A percentile compares a stretch with the other conserved stretches of the same genome.
Conservation (phyloP, 2,329 filamentous ascomycete species). For the Neurospora sp. region DNA sequence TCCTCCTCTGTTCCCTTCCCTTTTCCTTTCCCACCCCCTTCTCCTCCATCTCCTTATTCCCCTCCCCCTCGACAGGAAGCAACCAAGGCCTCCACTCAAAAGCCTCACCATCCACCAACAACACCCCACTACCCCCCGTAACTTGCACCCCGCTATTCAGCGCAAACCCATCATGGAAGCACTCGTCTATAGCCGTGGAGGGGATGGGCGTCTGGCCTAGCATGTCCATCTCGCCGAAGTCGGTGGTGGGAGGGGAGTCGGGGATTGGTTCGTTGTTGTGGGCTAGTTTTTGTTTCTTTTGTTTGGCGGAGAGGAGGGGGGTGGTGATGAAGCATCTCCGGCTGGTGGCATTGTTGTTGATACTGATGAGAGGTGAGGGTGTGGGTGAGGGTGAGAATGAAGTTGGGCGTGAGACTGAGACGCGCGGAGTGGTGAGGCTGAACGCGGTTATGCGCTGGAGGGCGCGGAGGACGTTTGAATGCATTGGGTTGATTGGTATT, state of each 20-base stretch:
- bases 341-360: neutral
- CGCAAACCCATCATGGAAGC: conserved; percentile 73
- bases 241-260: conserved; percentile 33
- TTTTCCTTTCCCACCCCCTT: conserved; percentile 10
- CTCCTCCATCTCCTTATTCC: too few species aligned
- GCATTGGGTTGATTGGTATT: neutral
- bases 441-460: conserved; percentile 1
- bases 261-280: conserved; percentile 21
- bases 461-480: neutral
- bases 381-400: conserved; percentile 1
- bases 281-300: conserved; percentile 2
- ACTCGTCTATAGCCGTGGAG: conserved; percentile 75
- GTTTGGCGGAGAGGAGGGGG: neutral
- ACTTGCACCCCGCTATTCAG: conserved; percentile 73
- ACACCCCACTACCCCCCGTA: conserved; percentile 56
- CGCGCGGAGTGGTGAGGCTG: neutral
- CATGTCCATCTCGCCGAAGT: conserved; percentile 71
- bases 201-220: conserved; percentile 66
- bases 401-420: neutral
- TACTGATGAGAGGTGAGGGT: too few species aligned
- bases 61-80: too few species aligned
- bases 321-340: conserved; percentile 5
- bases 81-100: conserved; percentile 79
- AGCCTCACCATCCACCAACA: conserved; percentile 78
- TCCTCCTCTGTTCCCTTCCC: conserved; percentile 17